Conservation (phyloP, 1,284 basidiomycete species). For the Sporisorium iseilematis-ciliati region DNA sequence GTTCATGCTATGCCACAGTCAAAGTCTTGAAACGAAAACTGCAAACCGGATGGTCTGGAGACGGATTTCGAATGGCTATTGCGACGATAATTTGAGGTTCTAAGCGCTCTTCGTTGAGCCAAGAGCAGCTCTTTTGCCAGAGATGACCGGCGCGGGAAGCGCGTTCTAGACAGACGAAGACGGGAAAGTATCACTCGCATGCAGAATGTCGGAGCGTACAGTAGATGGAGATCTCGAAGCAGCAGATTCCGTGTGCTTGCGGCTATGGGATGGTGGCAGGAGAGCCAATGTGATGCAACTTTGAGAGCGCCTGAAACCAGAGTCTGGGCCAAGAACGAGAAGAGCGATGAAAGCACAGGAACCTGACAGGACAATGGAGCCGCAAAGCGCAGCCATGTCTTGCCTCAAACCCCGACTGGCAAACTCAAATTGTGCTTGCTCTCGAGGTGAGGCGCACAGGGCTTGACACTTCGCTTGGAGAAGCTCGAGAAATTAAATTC, state of each 20-base stretch:
- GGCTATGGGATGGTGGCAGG: not conserved
- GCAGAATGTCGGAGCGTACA: constrained; percentile 3
- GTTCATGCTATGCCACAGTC: too few species aligned
- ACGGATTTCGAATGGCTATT: too few species aligned
- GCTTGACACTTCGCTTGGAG: too few species aligned
- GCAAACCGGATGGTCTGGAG: too few species aligned
- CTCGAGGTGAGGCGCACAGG: not conserved
- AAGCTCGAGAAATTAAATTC: too few species aligned
- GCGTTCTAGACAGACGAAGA: not conserved
- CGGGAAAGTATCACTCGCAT: not conserved
- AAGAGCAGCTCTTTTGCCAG: too few species aligned
- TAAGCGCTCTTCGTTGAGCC: too few species aligned
- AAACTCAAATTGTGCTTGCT: not conserved
- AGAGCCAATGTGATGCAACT: not conserved
- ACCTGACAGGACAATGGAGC: constrained; percentile 3
- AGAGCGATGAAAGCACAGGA: not conserved
- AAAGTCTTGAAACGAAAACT: too few species aligned
- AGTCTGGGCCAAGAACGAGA: constrained; percentile 24
- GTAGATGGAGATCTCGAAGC: not conserved
- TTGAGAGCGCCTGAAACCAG: constrained; percentile 16
- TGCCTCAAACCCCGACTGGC: not conserved
- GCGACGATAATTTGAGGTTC: too few species aligned
- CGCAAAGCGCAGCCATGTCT: not conserved
- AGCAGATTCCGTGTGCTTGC: not conserved
- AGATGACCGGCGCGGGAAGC: too few species aligned